Conservation (phyloP, 108 stramenopile genomes). For the Cylindrotheca fusiformis region DNA sequence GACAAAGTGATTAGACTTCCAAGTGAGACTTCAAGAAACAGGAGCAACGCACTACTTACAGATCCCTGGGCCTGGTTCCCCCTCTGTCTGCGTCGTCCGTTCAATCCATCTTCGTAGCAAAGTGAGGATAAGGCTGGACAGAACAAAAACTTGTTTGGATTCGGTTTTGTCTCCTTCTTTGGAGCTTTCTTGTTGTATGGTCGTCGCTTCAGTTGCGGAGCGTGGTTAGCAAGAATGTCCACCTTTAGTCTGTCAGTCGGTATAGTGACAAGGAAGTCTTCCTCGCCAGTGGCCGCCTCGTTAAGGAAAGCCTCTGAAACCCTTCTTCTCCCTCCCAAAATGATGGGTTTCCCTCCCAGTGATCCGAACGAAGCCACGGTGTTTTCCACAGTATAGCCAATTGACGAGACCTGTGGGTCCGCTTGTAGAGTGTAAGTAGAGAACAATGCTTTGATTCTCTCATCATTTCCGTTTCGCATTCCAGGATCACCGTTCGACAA, state of each 20-base stretch:
- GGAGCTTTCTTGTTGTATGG: slow-evolving; percentile 19
- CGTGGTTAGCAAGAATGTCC: slow-evolving; percentile 35
- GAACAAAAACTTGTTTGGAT: slow-evolving; percentile 71
- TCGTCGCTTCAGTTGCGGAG: slow-evolving; percentile 14
- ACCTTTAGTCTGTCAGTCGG: slow-evolving; percentile 35
- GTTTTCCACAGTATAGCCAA: slow-evolving; percentile 24
- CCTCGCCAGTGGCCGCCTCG: slow-evolving; percentile 17
- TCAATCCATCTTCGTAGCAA: slow-evolving; percentile 54
- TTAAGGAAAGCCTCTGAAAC: slow-evolving; percentile 36
- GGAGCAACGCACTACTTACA: too few species aligned
- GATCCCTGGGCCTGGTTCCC: slow-evolving; percentile 12
- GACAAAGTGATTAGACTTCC: too few species aligned
- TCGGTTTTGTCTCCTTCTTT: slow-evolving; percentile 16
- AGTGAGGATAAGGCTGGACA: slow-evolving; percentile 33
- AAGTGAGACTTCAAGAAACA: too few species aligned
- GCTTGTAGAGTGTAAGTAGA: slow-evolving; percentile 46
- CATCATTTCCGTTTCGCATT: slow-evolving; percentile 21
- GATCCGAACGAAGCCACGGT: slow-evolving; percentile 45
- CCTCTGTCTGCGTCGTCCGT: slow-evolving; percentile 21
- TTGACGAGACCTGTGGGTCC: slow-evolving; percentile 45
- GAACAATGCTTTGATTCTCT: slow-evolving; percentile 43
- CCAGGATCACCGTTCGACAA: slow-evolving; percentile 20
- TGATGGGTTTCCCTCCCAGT: slow-evolving; percentile 37
- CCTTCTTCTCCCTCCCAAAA: slow-evolving; percentile 34
- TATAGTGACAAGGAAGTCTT: slow-evolving; percentile 42